phyloP scores from a whole-genome alignment of 768 basidiomycete species.

The Arthromyces matolae region DNA sequence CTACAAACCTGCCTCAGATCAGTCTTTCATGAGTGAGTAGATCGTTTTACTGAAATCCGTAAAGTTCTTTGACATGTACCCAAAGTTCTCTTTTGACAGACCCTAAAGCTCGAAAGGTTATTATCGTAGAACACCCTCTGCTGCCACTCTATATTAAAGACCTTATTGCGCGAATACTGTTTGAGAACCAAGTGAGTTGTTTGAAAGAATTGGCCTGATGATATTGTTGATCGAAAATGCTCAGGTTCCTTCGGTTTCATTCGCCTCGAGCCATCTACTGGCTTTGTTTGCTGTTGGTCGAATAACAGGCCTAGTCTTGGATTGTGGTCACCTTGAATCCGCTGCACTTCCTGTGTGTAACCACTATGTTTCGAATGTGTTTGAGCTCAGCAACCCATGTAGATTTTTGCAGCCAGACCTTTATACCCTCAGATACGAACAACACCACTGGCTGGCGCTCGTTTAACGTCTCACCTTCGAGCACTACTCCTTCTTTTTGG shows the following conservation, averaged over 20 bases:
- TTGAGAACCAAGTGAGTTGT: conserved; percentile 77
- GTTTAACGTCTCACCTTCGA: conserved; percentile 76
- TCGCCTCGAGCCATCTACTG: conserved; percentile 84
- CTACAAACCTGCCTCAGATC: conserved; percentile 67
- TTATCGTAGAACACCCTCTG: conserved; percentile 86
- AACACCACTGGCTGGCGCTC: conserved; percentile 83
- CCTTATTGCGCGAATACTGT: conserved; percentile 77
- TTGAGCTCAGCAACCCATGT: conserved; percentile 1
- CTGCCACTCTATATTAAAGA: conserved; percentile 87
- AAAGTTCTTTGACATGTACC: conserved; percentile 12
- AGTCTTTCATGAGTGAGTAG: conserved; percentile 80
- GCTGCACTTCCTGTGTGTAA: conserved; percentile 79
- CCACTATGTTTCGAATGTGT: background rate
- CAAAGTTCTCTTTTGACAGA: conserved; percentile 89
- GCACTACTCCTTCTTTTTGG: conserved; percentile 81
- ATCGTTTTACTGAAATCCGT: background rate
- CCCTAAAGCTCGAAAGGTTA: conserved; percentile 92
- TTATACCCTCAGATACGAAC: conserved; percentile 79
- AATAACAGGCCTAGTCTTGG: conserved; percentile 90
- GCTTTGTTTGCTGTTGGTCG: conserved; percentile 82
- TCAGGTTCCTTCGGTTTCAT: conserved; percentile 92
- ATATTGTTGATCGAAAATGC: background rate
- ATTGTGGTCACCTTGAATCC: conserved; percentile 90
- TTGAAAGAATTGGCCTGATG: background rate
- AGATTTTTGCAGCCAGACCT: conserved; percentile 91